phyloP scores from a whole-genome alignment of 345 rosid genomes.

The Populus davidiana region DNA sequence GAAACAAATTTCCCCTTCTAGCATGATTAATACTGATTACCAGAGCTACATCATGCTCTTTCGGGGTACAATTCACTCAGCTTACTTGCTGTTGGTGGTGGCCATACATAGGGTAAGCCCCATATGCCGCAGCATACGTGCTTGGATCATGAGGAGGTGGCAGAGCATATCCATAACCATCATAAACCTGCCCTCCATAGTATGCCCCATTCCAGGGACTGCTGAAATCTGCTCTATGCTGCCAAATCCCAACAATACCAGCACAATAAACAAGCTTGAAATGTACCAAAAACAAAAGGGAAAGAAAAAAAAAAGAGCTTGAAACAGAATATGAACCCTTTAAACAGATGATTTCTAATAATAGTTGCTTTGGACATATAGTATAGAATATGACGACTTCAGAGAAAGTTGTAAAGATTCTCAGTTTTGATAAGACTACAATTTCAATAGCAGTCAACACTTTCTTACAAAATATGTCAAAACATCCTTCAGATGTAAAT shows the following conservation, averaged over 20 bases:
- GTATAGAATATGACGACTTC: neutral
- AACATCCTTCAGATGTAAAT: neutral
- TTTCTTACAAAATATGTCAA: neutral
- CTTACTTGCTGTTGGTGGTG: slow-evolving; percentile 92
- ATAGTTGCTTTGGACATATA: neutral
- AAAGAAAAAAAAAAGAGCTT: neutral
- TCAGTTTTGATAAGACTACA: neutral
- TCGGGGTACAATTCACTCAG: slow-evolving; percentile 35
- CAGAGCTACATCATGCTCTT: slow-evolving; percentile 16
- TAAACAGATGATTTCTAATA: neutral
- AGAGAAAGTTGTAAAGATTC: neutral
- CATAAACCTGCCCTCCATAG: slow-evolving; percentile 72
- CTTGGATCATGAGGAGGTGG: slow-evolving; percentile 73
- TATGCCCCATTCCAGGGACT: slow-evolving; percentile 80
- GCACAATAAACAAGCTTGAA: neutral
- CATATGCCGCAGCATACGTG: slow-evolving; percentile 70
- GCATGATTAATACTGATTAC: slow-evolving; percentile 17
- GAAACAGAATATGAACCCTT: neutral
- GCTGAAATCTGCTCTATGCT: slow-evolving; percentile 68
- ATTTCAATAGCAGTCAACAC: neutral
- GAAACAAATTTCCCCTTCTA: slow-evolving; percentile 31
- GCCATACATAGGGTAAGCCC: slow-evolving; percentile 72
- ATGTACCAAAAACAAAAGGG: neutral
- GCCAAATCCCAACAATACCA: slow-evolving; percentile 17
- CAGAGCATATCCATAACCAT: slow-evolving; percentile 76